Base-by-base conservation (phyloP, 352 stramenopile species). In the Phytopythium cucurbitacearum region DNA sequence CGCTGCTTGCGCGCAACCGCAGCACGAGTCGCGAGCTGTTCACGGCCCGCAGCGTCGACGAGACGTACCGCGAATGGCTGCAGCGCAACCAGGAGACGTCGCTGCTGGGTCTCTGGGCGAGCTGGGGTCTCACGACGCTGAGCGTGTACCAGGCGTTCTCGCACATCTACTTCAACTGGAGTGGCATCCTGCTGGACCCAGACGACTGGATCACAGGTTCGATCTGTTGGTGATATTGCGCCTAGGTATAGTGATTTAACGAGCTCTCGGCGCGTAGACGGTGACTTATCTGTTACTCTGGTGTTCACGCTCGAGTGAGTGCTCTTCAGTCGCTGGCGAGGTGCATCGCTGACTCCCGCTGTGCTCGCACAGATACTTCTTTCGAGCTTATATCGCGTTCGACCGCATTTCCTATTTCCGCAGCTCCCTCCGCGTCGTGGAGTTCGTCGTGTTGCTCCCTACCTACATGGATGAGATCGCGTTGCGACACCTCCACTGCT, bases 61-160 rank as follows among this genome's bases (percentile, higher is more conserved):
- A 92, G 49, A 59, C 60, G 2, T 45, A 82, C 11, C 79, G 76
- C 13, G 73, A 86, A 42, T 92, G 76, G 75, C 65, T 87, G 45
- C 77, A 88, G 33, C 77, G 82, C 40, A 92, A 87, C 44, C 72
- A 90, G 8, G 76, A 89, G 58, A 80, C 80, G 36, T 86, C 79
- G 33, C 71, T 75, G 9, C 69, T 64, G 5, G 78, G 71, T 11
- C 84, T 54, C 46, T 37, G 68, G 36, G 59, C 81, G 28, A 64
- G 78, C 12, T 38, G 57, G 2, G 46, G 62, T 6, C 84, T 87
- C 63, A 72, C 73, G 5, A 36, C 80, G 7, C 55, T 89, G 7
- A 88, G 79, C 53, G 58, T 81, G 5, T 87, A 85, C 35, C 69
- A 87, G 50, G 80, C 87, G 36, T 46, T 81, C 3, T 82, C 84